Conservation (phyloP, 495 filamentous ascomycete genomes). For the Talaromyces proteolyticus region DNA sequence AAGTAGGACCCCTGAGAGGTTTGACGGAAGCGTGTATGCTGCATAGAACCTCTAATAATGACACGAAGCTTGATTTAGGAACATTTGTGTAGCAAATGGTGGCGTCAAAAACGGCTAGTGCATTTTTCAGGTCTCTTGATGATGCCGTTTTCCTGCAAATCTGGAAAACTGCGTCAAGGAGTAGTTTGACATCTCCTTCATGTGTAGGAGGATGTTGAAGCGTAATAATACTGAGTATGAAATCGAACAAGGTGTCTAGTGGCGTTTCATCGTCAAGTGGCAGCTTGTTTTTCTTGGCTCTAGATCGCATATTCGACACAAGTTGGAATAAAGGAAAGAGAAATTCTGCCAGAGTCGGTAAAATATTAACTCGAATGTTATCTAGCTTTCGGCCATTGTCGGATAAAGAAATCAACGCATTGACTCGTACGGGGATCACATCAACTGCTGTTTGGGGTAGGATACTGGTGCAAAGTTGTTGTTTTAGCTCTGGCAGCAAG, state of each 20-base stretch:
- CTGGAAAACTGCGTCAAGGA: conserved; percentile 63
- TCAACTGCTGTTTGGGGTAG: conserved; percentile 29
- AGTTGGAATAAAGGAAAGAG: conserved; percentile 34
- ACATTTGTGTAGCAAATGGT: conserved; percentile 75
- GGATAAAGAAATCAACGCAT: conserved; percentile 36
- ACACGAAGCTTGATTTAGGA: conserved; percentile 57
- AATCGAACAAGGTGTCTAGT: conserved; percentile 63
- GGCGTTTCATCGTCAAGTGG: conserved; percentile 55
- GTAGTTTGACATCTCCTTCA: conserved; percentile 55
- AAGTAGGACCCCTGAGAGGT: conserved; percentile 63
- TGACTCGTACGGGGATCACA: conserved; percentile 31
- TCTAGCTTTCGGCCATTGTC: conserved; percentile 42
- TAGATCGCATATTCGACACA: conserved; percentile 28
- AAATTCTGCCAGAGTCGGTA: conserved; percentile 36
- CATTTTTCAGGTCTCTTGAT: conserved; percentile 66
- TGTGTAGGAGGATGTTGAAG: conserved; percentile 74
- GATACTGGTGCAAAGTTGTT: conserved; percentile 32
- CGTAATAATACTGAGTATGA: conserved; percentile 74
- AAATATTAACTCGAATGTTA: conserved; percentile 26
- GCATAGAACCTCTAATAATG: conserved; percentile 74
- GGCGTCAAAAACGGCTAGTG: conserved; percentile 70
- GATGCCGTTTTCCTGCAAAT: conserved; percentile 73
- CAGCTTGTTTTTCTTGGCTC: conserved; percentile 47
- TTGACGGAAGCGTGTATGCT: conserved; percentile 73
- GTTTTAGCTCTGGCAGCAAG: conserved; percentile 27